These are phyloP conservation scores for Notholithocarpus densiflorus DNA, from an alignment of 306 rosid species.

Conservation along the genomic window DNA sequence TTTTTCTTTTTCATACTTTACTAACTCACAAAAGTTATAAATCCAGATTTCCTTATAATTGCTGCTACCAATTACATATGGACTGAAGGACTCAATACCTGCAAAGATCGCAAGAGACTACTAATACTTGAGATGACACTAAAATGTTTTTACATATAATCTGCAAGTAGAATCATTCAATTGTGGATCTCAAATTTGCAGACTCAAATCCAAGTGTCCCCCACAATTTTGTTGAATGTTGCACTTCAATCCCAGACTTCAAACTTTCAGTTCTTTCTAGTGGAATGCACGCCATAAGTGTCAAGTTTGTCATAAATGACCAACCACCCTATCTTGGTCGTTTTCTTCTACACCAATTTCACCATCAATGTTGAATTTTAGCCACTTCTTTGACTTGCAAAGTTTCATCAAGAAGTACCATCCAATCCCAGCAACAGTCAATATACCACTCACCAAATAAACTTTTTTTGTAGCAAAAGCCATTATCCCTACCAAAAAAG, in stretches of 20 bases:
- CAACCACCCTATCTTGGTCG: not conserved
- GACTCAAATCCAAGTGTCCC: too few relatives aligned
- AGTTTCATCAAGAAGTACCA: slow-evolving; percentile 38
- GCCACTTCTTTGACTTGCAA: slow-evolving; percentile 24
- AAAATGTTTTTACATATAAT: too few relatives aligned
- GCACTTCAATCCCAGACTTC: too few relatives aligned
- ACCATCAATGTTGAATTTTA: not conserved
- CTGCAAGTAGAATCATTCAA: not conserved
- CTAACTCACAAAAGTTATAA: too few relatives aligned
- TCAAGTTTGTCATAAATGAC: not conserved
- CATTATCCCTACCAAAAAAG: slow-evolving; percentile 40
- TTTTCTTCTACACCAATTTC: not conserved
- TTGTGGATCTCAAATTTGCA: not conserved
- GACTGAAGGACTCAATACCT: not conserved
- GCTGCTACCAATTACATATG: too few relatives aligned
- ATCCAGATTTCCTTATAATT: too few relatives aligned
- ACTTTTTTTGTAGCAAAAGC: slow-evolving; percentile 39
- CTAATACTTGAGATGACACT: too few relatives aligned
- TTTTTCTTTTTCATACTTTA: too few relatives aligned
- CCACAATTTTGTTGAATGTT: too few relatives aligned
- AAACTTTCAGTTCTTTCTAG: too few relatives aligned
- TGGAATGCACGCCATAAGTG: not conserved
- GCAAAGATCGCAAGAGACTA: not conserved
- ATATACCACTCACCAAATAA: slow-evolving; percentile 38
- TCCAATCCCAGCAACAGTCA: slow-evolving; percentile 40